phyloP scores from a whole-genome alignment of 441 rosid genomes.

The Euphorbia corollata region DNA sequence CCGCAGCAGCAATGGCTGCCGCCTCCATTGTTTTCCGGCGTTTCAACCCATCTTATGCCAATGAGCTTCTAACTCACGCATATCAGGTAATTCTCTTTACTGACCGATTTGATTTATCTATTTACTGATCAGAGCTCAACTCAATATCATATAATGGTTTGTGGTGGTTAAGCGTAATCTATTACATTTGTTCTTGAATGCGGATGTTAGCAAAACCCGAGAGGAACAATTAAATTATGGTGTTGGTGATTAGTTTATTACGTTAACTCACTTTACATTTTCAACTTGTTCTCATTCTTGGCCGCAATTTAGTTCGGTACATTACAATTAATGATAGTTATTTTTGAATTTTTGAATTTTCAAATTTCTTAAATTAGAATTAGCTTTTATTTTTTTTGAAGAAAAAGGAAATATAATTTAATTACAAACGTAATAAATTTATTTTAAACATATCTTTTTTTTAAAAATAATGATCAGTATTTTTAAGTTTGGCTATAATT shows the following conservation, averaged over 20 bases:
- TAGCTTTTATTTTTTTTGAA: no score
- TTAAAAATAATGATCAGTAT: no score
- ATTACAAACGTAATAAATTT: no score
- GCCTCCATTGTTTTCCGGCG: conserved; percentile 77
- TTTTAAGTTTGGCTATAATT: no score
- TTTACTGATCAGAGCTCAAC: background rate
- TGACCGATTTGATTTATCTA: background rate
- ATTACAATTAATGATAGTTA: no score
- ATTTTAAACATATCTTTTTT: no score
- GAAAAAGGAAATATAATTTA: no score
- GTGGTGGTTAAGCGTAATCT: conserved; percentile 3
- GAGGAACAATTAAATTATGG: background rate
- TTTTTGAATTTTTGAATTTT: no score
- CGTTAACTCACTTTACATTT: conserved; percentile 16
- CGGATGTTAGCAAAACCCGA: conserved; percentile 10
- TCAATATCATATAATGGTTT: background rate
- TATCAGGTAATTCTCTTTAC: conserved; percentile 38
- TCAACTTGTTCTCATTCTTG: background rate
- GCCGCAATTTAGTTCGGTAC: no score
- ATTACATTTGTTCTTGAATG: background rate
- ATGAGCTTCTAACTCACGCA: conserved; percentile 61
- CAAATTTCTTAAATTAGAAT: no score
- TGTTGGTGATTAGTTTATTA: conserved; percentile 10
- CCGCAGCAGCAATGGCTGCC: conserved; percentile 97
- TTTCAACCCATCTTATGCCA: conserved; percentile 54